phyloP scores from a whole-genome alignment of 225 moss, liverwort and hornwort genomes.

The Anthoceros angustus region DNA sequence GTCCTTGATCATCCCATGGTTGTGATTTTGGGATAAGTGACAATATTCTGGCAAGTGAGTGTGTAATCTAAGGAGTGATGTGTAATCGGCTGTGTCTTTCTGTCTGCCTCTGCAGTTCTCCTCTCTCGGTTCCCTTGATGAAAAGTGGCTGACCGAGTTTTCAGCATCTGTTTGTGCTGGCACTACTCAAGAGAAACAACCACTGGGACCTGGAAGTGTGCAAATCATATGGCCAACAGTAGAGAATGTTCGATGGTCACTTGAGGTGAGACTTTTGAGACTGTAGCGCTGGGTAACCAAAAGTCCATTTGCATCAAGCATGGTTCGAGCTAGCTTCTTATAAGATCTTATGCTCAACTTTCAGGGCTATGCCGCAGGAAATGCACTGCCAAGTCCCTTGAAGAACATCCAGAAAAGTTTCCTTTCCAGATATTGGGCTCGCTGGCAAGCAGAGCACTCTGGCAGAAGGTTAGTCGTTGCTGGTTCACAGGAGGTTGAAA shows the following conservation, averaged over 20 bases:
- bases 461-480: constrained; percentile 44
- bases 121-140: constrained; percentile 86
- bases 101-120: constrained; percentile 53
- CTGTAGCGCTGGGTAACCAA: neutral
- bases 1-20: neutral
- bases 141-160: constrained; percentile 83
- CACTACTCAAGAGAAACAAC: constrained; percentile 27
- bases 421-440: constrained; percentile 75
- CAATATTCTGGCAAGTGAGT: no score
- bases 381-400: constrained; percentile 79
- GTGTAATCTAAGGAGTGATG: no score
- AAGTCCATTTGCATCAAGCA: no score
- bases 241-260: constrained; percentile 75
- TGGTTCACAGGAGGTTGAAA: neutral
- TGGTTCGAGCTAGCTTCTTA: no score
- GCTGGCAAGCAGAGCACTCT: constrained; percentile 79
- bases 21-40: no score
- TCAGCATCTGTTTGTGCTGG: constrained; percentile 66
- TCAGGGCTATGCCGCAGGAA: constrained; percentile 93
- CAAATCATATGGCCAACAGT: constrained; percentile 92
- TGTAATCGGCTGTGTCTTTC: no score
- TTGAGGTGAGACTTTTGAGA: constrained; percentile 37
- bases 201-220: constrained; percentile 52
- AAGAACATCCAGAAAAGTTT: constrained; percentile 80
- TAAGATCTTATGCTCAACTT: constrained; percentile 8